Conservation (phyloP, 192 early-diverging fungal genomes). For the Geosiphon pyriformis region DNA sequence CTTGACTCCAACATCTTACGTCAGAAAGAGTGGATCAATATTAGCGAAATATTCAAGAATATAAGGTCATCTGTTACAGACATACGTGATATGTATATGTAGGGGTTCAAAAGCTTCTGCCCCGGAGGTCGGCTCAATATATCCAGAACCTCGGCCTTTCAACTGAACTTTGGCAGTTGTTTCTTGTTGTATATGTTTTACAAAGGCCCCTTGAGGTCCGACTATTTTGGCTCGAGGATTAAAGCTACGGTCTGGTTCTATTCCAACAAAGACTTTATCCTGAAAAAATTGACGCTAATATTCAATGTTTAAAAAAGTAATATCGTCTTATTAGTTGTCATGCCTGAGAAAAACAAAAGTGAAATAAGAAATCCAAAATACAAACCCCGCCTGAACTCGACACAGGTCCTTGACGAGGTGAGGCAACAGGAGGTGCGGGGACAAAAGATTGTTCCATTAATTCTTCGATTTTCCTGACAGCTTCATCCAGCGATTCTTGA, state of each 20-base stretch:
- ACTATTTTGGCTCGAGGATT: conserved; percentile 84
- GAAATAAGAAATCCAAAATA: neutral
- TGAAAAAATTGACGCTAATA: conserved; percentile 46
- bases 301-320: neutral
- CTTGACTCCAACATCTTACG: conserved; percentile 54
- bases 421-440: conserved; percentile 29
- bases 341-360: neutral
- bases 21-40: neutral
- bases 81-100: conserved; percentile 77
- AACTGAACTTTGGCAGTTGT: conserved; percentile 75
- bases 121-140: conserved; percentile 55
- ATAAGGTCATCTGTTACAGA: neutral
- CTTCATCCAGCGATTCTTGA: conserved; percentile 64
- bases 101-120: conserved; percentile 71
- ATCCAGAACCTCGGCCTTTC: conserved; percentile 82
- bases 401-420: conserved; percentile 23
- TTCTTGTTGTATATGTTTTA: conserved; percentile 83
- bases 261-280: conserved; percentile 68
- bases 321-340: neutral
- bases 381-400: conserved; percentile 12
- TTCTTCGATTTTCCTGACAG: conserved; percentile 66
- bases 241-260: conserved; percentile 69
- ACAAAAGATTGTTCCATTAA: conserved; percentile 59
- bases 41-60: neutral
- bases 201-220: conserved; percentile 72